These are phyloP conservation scores for Trichoderma parareesei DNA, from an alignment of 495 filamentous ascomycete species.

Conservation along the genomic window DNA sequence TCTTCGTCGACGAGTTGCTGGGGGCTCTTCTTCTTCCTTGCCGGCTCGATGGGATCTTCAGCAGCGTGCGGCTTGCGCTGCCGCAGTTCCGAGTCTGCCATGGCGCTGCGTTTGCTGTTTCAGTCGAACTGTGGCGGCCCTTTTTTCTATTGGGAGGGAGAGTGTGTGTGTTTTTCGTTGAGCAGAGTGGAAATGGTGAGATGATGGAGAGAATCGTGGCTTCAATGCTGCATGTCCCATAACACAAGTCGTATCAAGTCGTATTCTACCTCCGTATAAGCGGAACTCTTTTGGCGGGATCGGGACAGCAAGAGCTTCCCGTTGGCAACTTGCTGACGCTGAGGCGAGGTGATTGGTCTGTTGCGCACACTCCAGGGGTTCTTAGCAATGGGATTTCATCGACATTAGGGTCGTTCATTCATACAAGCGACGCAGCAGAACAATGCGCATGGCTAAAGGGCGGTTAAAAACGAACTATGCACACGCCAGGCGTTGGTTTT, in stretches of 20 bases:
- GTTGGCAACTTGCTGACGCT: not conserved
- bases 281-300: not conserved
- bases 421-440: not conserved
- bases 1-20: conserved; percentile 28
- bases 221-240: not conserved
- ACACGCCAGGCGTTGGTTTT: not conserved
- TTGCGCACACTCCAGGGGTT: not conserved
- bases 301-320: not conserved
- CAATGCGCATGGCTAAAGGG: not conserved
- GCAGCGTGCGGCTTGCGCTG: conserved; percentile 19
- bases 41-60: conserved; percentile 14
- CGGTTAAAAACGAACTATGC: not conserved
- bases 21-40: conserved; percentile 14
- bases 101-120: not conserved
- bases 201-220: not conserved
- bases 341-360: not conserved
- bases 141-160: not conserved
- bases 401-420: too few species aligned
- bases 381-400: too few species aligned
- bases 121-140: not conserved
- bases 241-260: too few species aligned
- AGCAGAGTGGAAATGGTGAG: too few species aligned
- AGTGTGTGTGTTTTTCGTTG: too few species aligned
- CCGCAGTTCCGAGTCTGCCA: conserved; percentile 23
- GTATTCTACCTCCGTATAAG: not conserved